Base-by-base conservation (phyloP, 768 basidiomycete species). In the Rhizopogon roseolus region DNA sequence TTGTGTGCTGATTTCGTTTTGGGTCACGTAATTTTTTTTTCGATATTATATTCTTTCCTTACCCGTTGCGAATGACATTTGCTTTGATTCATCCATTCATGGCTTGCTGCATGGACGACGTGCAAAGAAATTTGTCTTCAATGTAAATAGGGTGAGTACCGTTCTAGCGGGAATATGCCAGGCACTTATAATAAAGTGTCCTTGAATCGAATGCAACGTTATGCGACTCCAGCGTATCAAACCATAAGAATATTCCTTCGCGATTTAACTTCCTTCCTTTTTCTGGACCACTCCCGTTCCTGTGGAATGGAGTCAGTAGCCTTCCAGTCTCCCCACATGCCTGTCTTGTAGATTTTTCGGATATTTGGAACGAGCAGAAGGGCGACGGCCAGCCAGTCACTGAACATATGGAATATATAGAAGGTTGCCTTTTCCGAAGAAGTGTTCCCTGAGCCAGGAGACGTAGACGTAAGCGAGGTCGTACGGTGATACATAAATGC, bases 351-450 rank as follows among this genome's bases (percentile, higher is more conserved):
- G n/a, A 66, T 59, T 11, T 63, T 54, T 25, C 60, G 59, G 11
- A 71, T 58, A 49, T 75, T 73, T 34, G 64, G 50, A 41, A 57
- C 57, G 34, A 74, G 61, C 17, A 76, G 50, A 17, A 70, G 48
- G 8, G 57, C 52, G 40, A 56, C 65, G 7, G 67, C 63, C 22
- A 75, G 37, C 74, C 74, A 77, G 55, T 78, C 77, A 2, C 76
- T 76, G 4, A 77, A 58, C n/a, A 72, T 64, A 50, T 78, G 76
- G 52, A 76, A 71, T 11, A 77, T 57, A 54, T 79, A 79, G 58
- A 79, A 78, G 0, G 60, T 54, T 1, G 68, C 68, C 60, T 78
- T 78, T 22, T 67, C 71, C 13, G 50, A 49, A 2, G 62, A 49
- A 13, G 65, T 68, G 57, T 75, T 73, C n/a, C 71, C 62, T 0